Percentiles rank a stretch among this genome's conserved stretches.
Evolutionary conservation across 2,329 filamentous ascomycete genomes (phyloP).

Genomic region (Verticillium alfalfae): DNA sequence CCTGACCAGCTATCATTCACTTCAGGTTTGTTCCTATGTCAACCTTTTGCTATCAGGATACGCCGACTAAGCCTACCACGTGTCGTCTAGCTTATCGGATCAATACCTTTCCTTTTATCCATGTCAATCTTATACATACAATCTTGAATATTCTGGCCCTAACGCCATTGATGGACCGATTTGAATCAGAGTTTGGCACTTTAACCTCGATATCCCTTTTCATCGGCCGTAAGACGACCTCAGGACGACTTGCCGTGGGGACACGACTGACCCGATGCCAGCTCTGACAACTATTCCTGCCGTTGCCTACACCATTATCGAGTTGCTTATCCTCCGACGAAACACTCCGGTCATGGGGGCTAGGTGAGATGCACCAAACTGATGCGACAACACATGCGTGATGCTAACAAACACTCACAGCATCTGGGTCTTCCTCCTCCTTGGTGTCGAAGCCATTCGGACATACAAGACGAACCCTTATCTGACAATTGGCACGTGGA

Average conservation of each 20-base stretch:
- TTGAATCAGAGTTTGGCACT: conserved; percentile 89
- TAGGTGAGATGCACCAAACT: conserved; percentile 49
- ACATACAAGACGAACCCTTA: conserved; percentile 77
- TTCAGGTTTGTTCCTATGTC: conserved; percentile 52
- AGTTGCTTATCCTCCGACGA: conserved; percentile 63
- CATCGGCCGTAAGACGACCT: conserved; percentile 70
- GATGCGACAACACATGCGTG: not conserved
- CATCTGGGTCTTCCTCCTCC: conserved; percentile 86
- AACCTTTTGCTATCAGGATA: not conserved
- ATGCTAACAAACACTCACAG: conserved; percentile 36
- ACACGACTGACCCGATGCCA: conserved; percentile 26
- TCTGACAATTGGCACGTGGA: conserved; percentile 55
- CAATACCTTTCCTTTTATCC: conserved; percentile 87
- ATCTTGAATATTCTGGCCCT: conserved; percentile 75
- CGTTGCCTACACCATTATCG: conserved; percentile 71
- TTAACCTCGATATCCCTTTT: conserved; percentile 83
- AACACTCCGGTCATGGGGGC: conserved; percentile 77
- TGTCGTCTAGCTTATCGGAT: conserved; percentile 70
- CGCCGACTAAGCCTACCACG: not conserved
- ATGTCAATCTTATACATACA: conserved; percentile 74
- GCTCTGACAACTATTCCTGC: conserved; percentile 79
- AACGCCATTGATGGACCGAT: conserved; percentile 84
- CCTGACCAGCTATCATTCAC: conserved; percentile 68
- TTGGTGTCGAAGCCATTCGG: conserved; percentile 80
- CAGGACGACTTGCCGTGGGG: not conserved